Base-by-base conservation (phyloP, 805 yeast genomes). In the Danielozyma ontarioensis region DNA sequence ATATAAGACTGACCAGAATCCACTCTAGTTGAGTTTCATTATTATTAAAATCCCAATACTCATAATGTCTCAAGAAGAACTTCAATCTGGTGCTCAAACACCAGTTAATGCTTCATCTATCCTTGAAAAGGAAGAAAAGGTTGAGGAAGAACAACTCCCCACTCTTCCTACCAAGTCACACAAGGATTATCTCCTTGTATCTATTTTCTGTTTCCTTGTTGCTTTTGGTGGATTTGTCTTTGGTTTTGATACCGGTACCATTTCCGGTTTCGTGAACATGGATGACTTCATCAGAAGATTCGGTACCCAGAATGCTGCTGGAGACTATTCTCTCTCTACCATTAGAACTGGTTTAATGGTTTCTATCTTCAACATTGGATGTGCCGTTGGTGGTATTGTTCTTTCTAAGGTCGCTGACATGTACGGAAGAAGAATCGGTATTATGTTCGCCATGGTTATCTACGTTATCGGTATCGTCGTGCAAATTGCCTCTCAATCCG, bases 201-300 rank as follows among this genome's bases (percentile, higher is more conserved):
- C 60, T 57, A 18, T 56, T 10, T 58, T 63, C 36, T 78, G 86
- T 57, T 46, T 68, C n/a, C 47, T 74, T 34, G 74, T 81, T 43
- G 83, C 86, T 21, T 81, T 81, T 42, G 87, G 86, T 62, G 89
- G 88, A 29, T 81, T 76, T 53, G 80, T 80, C 28, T 81, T 78
- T 50, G 88, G 88, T 39, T 80, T 80, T 72, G 88, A 80, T 64
- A 81, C 85, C 32, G 88, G 87, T 64, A 79, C 87, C 42, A 74
- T 80, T 56, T 78, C 83, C 26, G 86, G 86, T 44, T 76, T 80
- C 48, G 76, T 79, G 31, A 75, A 75, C 52, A 75, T 80, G 78
- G 46, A 64, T n/a, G 76, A 77, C 41, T 80, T 72, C 56, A 51
- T 59, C 33, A 36, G 43, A 13, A 62, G 79, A 46, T 78, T 79